Evolutionary conservation across 768 basidiomycete species (phyloP).

Genomic region (Hydnum rufescens): DNA sequence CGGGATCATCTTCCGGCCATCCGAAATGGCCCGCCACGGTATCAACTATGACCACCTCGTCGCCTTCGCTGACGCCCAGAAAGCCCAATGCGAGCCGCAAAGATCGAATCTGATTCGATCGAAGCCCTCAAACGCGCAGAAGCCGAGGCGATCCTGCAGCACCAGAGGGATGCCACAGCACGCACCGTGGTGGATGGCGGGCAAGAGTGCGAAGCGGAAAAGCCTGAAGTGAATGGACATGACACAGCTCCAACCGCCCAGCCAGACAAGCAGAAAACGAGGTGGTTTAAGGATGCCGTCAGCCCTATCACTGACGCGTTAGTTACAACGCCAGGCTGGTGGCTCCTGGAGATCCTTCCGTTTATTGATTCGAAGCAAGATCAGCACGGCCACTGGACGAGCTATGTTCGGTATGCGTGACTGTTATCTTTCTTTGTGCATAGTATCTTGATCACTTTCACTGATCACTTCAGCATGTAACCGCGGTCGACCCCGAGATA

Average conservation of each 20-base stretch:
- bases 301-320: slow-evolving; percentile 5
- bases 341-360: slow-evolving; percentile 9
- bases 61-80: no score
- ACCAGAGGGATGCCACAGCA: no score
- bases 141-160: no score
- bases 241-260: neutral
- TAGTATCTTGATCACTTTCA: neutral
- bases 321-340: slow-evolving; percentile 6
- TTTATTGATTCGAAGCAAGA: slow-evolving; percentile 4
- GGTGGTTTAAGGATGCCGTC: slow-evolving; percentile 1
- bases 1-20: slow-evolving; percentile 3
- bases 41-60: neutral
- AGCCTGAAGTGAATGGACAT: neutral
- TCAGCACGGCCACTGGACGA: slow-evolving; percentile 4
- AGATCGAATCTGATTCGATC: no score
- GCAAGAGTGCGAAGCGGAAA: neutral
- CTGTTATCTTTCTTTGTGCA: neutral
- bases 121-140: no score
- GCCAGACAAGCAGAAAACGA: slow-evolving; percentile 2
- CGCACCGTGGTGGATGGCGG: no score
- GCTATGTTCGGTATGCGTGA: slow-evolving; percentile 2
- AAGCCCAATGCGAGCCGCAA: no score
- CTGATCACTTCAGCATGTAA: neutral
- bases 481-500: neutral
- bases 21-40: neutral